Evolutionary conservation across 2,329 filamentous ascomycete species (phyloP).

Genomic region (Hypoxylon sp.): DNA sequence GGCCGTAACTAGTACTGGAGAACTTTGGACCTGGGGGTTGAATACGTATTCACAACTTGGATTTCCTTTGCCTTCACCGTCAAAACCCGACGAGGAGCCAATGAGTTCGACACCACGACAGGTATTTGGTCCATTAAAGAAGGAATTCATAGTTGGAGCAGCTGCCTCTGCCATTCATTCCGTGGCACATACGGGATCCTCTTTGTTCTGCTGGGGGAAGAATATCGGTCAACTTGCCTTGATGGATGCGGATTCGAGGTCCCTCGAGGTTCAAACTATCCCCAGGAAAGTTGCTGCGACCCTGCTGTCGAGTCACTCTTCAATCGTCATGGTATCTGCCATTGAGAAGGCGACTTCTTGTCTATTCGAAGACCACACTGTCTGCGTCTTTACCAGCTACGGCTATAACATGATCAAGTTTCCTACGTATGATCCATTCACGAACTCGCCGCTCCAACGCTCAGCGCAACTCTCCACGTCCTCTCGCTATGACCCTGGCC

Average conservation of each 20-base stretch:
- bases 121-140: conserved; percentile 91
- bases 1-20: conserved; percentile 87
- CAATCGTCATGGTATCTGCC: conserved; percentile 84
- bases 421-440: conserved; percentile 78
- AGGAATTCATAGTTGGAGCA: conserved; percentile 83
- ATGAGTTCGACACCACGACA: conserved; percentile 87
- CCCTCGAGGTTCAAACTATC: conserved; percentile 83
- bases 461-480: conserved; percentile 73
- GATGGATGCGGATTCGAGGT: conserved; percentile 94
- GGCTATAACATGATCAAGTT: conserved; percentile 94
- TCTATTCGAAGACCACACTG: conserved; percentile 86
- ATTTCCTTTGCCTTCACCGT: conserved; percentile 78
- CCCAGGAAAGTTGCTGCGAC: conserved; percentile 92
- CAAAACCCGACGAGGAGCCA: conserved; percentile 82
- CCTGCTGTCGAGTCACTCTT: conserved; percentile 75
- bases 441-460: conserved; percentile 73
- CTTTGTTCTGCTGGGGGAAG: conserved; percentile 93
- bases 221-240: conserved; percentile 95
- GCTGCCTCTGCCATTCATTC: conserved; percentile 94
- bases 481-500: conserved; percentile 73
- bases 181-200: conserved; percentile 84
- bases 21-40: conserved; percentile 94
- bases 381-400: conserved; percentile 96
- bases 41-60: conserved; percentile 90
- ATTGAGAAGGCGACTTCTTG: conserved; percentile 92